Evolutionary conservation across 352 stramenopile genomes (phyloP).

Genomic region (Saprolegnia parasitica): DNA sequence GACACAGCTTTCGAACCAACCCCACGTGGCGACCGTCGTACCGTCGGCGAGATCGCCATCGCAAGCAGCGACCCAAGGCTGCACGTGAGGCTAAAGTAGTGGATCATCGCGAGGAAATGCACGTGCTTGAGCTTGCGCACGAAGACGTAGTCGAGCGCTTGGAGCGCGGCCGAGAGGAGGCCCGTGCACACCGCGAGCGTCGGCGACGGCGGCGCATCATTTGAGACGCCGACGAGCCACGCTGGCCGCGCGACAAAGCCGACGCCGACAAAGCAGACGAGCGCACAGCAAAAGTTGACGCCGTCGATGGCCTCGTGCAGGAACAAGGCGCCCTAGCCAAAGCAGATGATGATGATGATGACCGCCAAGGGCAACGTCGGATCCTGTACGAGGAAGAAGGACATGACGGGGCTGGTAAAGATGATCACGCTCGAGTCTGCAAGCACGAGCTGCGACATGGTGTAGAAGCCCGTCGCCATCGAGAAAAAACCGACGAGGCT

Average conservation of each 20-base stretch:
- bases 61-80: not conserved
- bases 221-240: not conserved
- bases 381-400: slow-evolving; percentile 62
- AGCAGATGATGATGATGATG: no score
- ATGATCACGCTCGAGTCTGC: slow-evolving; percentile 61
- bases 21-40: not conserved
- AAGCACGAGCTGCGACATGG: slow-evolving; percentile 51
- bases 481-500: slow-evolving; percentile 43
- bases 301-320: not conserved
- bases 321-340: not conserved
- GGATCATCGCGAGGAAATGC: slow-evolving; percentile 24
- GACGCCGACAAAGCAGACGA: slow-evolving; percentile 16
- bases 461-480: slow-evolving; percentile 48
- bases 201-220: not conserved
- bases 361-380: no score
- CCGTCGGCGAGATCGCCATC: not conserved
- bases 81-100: slow-evolving; percentile 23
- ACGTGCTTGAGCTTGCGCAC: slow-evolving; percentile 55
- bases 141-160: slow-evolving; percentile 65
- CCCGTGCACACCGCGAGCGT: slow-evolving; percentile 17
- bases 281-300: slow-evolving; percentile 2
- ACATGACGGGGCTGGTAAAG: slow-evolving; percentile 59
- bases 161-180: slow-evolving; percentile 37
- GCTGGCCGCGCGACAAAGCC: slow-evolving; percentile 18
- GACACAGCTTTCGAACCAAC: no score